Percentiles rank a stretch among this genome's conserved stretches.
Evolutionary conservation across 129 eudicot genomes (phyloP).

Genomic region (Cynara cardunculus): DNA sequence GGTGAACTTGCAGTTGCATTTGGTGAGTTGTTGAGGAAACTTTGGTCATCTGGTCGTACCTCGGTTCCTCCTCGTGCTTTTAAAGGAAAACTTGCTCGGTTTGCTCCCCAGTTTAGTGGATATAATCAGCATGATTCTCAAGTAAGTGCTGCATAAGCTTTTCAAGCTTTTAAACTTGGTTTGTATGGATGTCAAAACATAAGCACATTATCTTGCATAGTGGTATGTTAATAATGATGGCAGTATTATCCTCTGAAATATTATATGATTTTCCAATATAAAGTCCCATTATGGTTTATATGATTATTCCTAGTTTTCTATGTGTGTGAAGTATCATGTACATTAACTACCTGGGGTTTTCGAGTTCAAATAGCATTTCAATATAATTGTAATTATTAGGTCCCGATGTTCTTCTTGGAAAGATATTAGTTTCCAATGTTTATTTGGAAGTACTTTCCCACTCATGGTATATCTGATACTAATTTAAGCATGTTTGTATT

Average conservation of each 20-base stretch:
- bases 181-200: neutral
- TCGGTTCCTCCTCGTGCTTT: conserved; percentile 88
- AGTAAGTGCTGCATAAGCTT: conserved; percentile 43
- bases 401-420: too few species aligned
- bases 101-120: conserved; percentile 99
- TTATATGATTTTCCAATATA: too few species aligned
- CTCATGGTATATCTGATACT: too few species aligned
- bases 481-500: neutral
- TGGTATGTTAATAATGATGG: neutral
- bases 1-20: conserved; percentile 98
- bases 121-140: conserved; percentile 99
- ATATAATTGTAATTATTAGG: neutral
- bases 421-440: too few species aligned
- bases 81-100: conserved; percentile 94
- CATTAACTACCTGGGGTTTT: neutral
- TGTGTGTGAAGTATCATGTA: too few species aligned
- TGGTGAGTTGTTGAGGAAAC: conserved; percentile 90
- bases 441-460: too few species aligned
- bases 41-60: conserved; percentile 83
- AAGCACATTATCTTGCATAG: neutral
- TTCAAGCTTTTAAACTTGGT: neutral
- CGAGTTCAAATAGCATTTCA: neutral
- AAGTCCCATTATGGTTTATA: too few species aligned
- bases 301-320: too few species aligned
- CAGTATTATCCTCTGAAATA: neutral